Evolutionary conservation across 345 rosid species (phyloP), one percentile per base, ranked within the genome.

Genomic region (Gossypium arboreum): DNA sequence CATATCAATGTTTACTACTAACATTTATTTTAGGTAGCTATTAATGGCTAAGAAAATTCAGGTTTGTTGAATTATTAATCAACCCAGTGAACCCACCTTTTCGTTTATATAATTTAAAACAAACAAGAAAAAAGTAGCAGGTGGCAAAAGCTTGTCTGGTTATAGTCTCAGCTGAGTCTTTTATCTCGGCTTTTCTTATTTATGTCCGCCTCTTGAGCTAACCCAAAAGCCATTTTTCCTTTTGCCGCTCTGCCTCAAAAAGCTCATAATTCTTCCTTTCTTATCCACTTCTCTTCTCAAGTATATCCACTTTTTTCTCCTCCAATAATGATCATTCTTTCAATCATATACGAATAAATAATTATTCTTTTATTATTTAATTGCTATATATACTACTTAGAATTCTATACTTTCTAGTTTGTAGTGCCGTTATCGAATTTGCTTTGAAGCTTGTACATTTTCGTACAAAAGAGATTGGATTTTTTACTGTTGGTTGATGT

Each of bases 71-170:
- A 45, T 45, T 45, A 11, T 45, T 45, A 45, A 45, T 45, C 10
- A 45, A 11, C 7, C 39, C 1, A 45, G 10, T 45, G 2, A 45
- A 11, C 7, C 39, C 1, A 29, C 39, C 39, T 10, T 45, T 10
- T 45, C 12, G 7, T 45, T 45, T 11, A 8, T 11, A 8, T 29
- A 34, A 34, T 34, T 34, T 34, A 34, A 34, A 34, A 34, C 39
- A 34, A 34, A 34, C 39, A 17, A 17, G 1, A 17, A 17, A 16
- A 16, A 54, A 54, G 61, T 57, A 22, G 63, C 25, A 52, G 64
- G n/a, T 22, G 75, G 75, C 75, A 43, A 22, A 43, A 43, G 18
- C 45, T 58, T 74, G 77, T 74, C 51, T 64, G 60, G 61, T 74
- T 29, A 11, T 22, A 11, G 34, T 58, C 67, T 58, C 43, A 58